phyloP scores from a whole-genome alignment of 192 early-diverging fungal genomes.

The Chytriomyces hyalinus region DNA sequence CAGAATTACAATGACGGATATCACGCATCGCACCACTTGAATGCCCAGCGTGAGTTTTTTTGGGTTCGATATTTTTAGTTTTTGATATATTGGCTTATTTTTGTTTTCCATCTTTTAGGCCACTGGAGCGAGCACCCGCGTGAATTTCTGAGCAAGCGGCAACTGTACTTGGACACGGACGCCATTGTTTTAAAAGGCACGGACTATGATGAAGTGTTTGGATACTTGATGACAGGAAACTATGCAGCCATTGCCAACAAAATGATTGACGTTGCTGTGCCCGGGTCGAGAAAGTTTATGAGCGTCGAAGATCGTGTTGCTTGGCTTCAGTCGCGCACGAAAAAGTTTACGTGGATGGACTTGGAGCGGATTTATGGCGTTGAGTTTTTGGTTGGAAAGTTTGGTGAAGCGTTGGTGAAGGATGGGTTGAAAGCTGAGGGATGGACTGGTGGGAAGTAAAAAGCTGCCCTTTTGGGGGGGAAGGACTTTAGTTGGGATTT shows the following conservation, averaged over 20 bases:
- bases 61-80: not conserved
- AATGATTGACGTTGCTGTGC: slow-evolving; percentile 36
- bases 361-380: slow-evolving; percentile 19
- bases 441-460: not conserved
- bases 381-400: slow-evolving; percentile 11
- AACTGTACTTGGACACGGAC: slow-evolving; percentile 27
- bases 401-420: not conserved
- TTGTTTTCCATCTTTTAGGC: not conserved
- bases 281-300: not conserved
- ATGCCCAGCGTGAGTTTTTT: slow-evolving; percentile 34
- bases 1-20: slow-evolving; percentile 52
- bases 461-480: too few relatives aligned
- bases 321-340: slow-evolving; percentile 7
- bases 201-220: slow-evolving; percentile 45
- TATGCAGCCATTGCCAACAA: slow-evolving; percentile 37
- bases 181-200: slow-evolving; percentile 40
- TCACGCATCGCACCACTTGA: slow-evolving; percentile 54
- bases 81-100: not conserved
- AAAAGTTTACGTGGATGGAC: slow-evolving; percentile 26
- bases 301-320: slow-evolving; percentile 3
- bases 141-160: slow-evolving; percentile 33
- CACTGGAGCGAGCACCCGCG: slow-evolving; percentile 53
- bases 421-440: slow-evolving; percentile 5
- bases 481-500: too few relatives aligned
- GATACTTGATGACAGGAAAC: slow-evolving; percentile 37